Conservation (phyloP, 1,139 yeast genomes). For the Hemisphaericaspora xylanilytica region DNA sequence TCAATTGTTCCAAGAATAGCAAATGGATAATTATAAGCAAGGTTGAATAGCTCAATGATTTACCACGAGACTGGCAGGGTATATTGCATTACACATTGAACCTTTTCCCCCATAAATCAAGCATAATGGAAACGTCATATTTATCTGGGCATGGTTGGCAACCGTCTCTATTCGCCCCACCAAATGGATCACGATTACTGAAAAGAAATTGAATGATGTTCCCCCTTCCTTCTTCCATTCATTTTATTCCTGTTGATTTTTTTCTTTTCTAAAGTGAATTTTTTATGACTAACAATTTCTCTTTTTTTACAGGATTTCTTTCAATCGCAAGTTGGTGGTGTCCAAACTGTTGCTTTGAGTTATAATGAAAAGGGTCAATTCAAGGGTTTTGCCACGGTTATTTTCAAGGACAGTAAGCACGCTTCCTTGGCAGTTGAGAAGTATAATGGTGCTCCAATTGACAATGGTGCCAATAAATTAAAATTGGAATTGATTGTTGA, state of each 20-base stretch:
- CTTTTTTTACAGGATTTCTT: constrained; percentile 70
- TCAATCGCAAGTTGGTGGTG: constrained; percentile 84
- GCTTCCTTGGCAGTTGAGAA: constrained; percentile 75
- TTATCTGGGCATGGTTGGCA: background rate
- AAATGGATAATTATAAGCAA: constrained; percentile 1
- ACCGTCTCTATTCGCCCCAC: background rate
- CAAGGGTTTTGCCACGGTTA: constrained; percentile 86
- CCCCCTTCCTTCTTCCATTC: background rate
- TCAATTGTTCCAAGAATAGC: constrained; percentile 3
- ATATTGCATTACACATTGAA: background rate
- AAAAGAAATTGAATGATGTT: background rate
- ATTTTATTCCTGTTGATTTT: background rate
- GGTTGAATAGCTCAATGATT: constrained; percentile 3
- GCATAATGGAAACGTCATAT: background rate
- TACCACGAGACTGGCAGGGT: background rate
- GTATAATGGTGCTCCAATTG: constrained; percentile 92
- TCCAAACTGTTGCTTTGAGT: constrained; percentile 64
- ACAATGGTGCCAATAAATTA: constrained; percentile 76
- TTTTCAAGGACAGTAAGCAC: constrained; percentile 64
- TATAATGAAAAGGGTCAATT: constrained; percentile 90
- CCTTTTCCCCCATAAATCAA: background rate
- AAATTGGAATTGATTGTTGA: constrained; percentile 84
- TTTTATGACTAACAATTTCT: constrained; percentile 8
- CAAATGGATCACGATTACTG: background rate
- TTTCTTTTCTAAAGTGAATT: background rate